These are phyloP conservation scores for Salix dunnii DNA, from an alignment of 345 rosid genomes.

Conservation along the genomic window DNA sequence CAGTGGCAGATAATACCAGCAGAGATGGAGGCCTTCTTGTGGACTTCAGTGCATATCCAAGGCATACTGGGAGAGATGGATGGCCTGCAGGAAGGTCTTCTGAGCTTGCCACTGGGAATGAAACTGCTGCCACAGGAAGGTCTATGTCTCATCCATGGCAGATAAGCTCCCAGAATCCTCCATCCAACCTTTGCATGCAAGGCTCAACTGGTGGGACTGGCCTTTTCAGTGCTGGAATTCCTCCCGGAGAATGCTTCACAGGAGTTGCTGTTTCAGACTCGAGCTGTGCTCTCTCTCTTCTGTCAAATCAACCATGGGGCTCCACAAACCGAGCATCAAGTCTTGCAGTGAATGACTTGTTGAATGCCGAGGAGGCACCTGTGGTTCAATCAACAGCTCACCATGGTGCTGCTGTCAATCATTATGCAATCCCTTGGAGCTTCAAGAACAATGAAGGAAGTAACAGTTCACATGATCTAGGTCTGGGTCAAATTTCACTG, in stretches of 20 bases:
- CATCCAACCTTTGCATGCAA: slow-evolving; percentile 46
- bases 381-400: slow-evolving; percentile 47
- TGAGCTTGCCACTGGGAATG: slow-evolving; percentile 26
- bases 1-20: slow-evolving; percentile 43
- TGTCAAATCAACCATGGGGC: slow-evolving; percentile 88
- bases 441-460: slow-evolving; percentile 45
- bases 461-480: slow-evolving; percentile 40
- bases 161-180: slow-evolving; percentile 42
- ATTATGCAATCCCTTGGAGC: slow-evolving; percentile 51
- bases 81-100: slow-evolving; percentile 39
- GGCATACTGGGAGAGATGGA: slow-evolving; percentile 37
- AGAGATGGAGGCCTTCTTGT: slow-evolving; percentile 51
- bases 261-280: slow-evolving; percentile 54
- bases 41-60: slow-evolving; percentile 49
- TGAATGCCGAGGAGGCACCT: slow-evolving; percentile 40
- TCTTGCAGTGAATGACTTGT: slow-evolving; percentile 33
- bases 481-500: slow-evolving; percentile 47
- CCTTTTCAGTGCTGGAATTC: slow-evolving; percentile 43
- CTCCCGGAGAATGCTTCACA: slow-evolving; percentile 63
- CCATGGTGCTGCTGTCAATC: slow-evolving; percentile 38
- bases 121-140: slow-evolving; percentile 28
- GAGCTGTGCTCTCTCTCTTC: slow-evolving; percentile 99
- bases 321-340: slow-evolving; percentile 37
- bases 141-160: slow-evolving; percentile 40
- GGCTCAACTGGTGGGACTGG: slow-evolving; percentile 48